Base-by-base conservation (phyloP, 2,329 filamentous ascomycete genomes). In the Penicillium brasilianum region DNA sequence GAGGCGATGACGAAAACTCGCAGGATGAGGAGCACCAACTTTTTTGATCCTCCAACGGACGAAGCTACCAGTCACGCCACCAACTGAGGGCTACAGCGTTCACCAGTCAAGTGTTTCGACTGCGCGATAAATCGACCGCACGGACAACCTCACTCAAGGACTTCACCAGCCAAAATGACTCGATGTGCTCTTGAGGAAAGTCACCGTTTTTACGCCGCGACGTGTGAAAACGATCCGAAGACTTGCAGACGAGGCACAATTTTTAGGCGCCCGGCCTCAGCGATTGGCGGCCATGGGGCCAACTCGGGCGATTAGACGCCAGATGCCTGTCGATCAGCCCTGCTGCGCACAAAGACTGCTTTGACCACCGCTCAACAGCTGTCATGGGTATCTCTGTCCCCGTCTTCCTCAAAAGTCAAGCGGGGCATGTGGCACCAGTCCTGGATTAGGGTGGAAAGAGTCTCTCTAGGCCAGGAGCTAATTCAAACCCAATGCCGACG, bases 231-330 rank as follows among this genome's bases (percentile, higher is more conserved):
- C 16, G 36, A 58, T 54, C 51, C 8, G 39, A 37, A 60, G 44
- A 25, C n/a, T 18, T 58, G 61, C 63, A 61, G 62, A 53, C 54
- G 28, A 60, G 50, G 57, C 57, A 61, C 56, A 39, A 52, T 43
- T 52, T 55, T 67, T 65, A 68, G 65, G 67, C 68, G 66, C 67
- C 61, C 52, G 53, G 37, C 34, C 52, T 63, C 58, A 61, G 44
- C 49, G 63, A 67, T 67, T 67, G 63, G 65, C 53, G 58, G 58
- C 43, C 64, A 55, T 58, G 44, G 55, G 53, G 59, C 48, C 62
- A 57, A 49, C 51, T 56, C 34, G 44, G 34, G 49, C 52, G n/a
- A 58, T 60, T 60, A 61, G 61, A 63, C 63, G 65, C 63, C 65
- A 64, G 41, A 55, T 39, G 43, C 41, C 20, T 39, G 43, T 30